Conservation (phyloP, 352 stramenopile genomes). For the Aphanomyces stellatus region DNA sequence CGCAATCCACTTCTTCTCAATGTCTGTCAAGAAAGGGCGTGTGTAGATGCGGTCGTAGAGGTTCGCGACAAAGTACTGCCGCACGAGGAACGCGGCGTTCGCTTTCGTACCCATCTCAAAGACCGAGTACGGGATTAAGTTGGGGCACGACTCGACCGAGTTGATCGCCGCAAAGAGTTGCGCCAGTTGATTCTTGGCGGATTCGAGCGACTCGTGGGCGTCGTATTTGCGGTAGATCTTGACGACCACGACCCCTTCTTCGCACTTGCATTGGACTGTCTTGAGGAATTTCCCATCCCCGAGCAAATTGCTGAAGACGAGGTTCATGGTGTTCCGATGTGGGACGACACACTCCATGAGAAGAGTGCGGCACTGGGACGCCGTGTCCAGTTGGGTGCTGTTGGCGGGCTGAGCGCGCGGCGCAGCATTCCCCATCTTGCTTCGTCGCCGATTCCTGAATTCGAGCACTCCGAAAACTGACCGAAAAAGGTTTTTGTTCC, state of each 20-base stretch:
- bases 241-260: constrained; percentile 65
- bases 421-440: constrained; percentile 42
- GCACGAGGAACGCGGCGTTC: constrained; percentile 89
- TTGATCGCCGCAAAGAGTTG: constrained; percentile 45
- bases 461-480: too few species aligned
- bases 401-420: constrained; percentile 66
- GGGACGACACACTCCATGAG: constrained; percentile 68
- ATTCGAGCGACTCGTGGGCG: constrained; percentile 50
- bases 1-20: constrained; percentile 97
- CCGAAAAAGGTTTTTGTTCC: too few species aligned
- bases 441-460: background rate
- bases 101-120: constrained; percentile 71
- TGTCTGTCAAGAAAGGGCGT: constrained; percentile 89
- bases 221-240: constrained; percentile 87
- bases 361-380: constrained; percentile 81
- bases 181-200: constrained; percentile 45
- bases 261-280: constrained; percentile 79
- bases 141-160: constrained; percentile 55
- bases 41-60: constrained; percentile 95
- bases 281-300: constrained; percentile 87
- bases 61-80: constrained; percentile 95
- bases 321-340: constrained; percentile 58
- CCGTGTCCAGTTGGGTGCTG: constrained; percentile 49
- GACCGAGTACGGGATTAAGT: constrained; percentile 75
- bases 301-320: constrained; percentile 80